Percentiles rank a stretch among this genome's conserved stretches.
Evolutionary conservation across 192 early-diverging fungal genomes (phyloP).

Genomic region (Oehlia diaphana): DNA sequence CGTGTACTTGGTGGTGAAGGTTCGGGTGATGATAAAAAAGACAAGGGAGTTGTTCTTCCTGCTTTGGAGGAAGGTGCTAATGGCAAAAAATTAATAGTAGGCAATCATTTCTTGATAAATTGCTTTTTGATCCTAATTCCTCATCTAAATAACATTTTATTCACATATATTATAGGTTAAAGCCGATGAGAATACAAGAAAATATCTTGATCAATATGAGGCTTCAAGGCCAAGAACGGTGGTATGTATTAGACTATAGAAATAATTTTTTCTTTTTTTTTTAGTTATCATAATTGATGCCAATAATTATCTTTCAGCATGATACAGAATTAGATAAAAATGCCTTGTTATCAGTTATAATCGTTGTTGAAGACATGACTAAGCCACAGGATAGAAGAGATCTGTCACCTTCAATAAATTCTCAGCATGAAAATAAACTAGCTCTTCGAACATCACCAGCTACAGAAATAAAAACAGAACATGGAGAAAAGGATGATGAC

Average conservation of each 20-base stretch:
- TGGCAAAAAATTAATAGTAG: conserved; percentile 51
- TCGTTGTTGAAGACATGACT: conserved; percentile 46
- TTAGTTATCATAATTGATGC: not conserved
- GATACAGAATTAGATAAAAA: conserved; percentile 50
- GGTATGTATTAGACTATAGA: conserved; percentile 26
- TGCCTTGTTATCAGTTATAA: conserved; percentile 44
- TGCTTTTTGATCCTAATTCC: not conserved
- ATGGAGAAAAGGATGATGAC: conserved; percentile 38
- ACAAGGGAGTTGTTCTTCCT: conserved; percentile 40
- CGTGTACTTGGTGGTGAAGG: conserved; percentile 68
- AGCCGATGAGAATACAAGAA: conserved; percentile 36
- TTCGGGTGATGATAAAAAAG: conserved; percentile 28
- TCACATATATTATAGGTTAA: conserved; percentile 35
- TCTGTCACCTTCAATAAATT: not conserved
- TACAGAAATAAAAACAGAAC: conserved; percentile 18
- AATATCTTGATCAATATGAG: conserved; percentile 40
- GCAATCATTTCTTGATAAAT: conserved; percentile 12
- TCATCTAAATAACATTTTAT: not conserved
- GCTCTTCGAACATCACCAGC: conserved; percentile 9
- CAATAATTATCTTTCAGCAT: conserved; percentile 32
- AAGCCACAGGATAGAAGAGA: conserved; percentile 28
- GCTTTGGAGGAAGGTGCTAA: conserved; percentile 38
- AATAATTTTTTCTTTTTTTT: too few relatives aligned
- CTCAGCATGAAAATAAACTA: conserved; percentile 12
- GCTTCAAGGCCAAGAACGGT: conserved; percentile 40